Evolutionary conservation across 139 green algal species (phyloP).

Genomic region (Choricystis sp.): DNA sequence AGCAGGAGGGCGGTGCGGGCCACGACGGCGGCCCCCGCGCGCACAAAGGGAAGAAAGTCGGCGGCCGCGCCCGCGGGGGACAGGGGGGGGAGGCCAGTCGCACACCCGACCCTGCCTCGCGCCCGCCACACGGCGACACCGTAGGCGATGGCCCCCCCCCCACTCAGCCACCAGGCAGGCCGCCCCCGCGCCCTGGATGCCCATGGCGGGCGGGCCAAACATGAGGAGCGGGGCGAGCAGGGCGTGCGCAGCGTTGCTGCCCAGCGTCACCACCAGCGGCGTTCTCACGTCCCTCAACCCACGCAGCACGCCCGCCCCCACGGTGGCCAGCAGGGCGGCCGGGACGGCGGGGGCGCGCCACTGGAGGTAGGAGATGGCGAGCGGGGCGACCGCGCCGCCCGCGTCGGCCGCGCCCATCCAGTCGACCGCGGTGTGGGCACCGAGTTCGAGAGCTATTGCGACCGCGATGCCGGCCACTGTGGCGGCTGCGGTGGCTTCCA

Average conservation of each 20-base stretch:
- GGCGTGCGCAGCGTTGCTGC: constrained; percentile 22
- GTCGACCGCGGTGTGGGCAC: constrained; percentile 13
- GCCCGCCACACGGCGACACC: constrained; percentile 15
- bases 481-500: constrained; percentile 25
- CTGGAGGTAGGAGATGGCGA: constrained; percentile 29
- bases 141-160: constrained; percentile 31
- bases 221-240: constrained; percentile 11
- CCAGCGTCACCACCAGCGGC: constrained; percentile 41
- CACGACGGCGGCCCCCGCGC: constrained; percentile 38
- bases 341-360: constrained; percentile 32
- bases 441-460: constrained; percentile 6
- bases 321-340: constrained; percentile 39
- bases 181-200: constrained; percentile 32
- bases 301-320: constrained; percentile 47
- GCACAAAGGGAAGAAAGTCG: constrained; percentile 20
- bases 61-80: background rate
- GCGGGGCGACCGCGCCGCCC: constrained; percentile 12
- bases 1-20: constrained; percentile 46
- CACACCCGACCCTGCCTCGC: background rate
- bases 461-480: constrained; percentile 23
- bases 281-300: constrained; percentile 54
- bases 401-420: constrained; percentile 35
- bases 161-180: constrained; percentile 34
- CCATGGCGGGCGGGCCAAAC: constrained; percentile 10
- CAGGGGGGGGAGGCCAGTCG: background rate